Evolutionary conservation across 257 asterid genomes (phyloP).

Genomic region (Sherardia arvensis): DNA sequence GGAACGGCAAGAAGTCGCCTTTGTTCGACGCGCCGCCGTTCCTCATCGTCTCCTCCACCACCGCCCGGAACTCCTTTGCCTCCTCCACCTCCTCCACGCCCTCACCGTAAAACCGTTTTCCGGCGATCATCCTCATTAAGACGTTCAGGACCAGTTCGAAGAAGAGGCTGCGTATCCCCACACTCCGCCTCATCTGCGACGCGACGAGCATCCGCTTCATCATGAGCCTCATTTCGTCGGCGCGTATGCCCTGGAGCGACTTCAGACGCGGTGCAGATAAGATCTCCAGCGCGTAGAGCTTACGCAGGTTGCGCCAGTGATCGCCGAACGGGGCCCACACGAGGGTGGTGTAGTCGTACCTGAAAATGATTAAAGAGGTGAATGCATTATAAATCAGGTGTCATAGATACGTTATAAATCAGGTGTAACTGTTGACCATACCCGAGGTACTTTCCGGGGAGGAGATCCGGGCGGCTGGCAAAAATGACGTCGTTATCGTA

Average conservation of each 20-base stretch:
- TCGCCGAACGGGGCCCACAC: constrained; percentile 49
- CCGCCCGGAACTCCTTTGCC: constrained; percentile 14
- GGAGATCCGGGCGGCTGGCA: constrained; percentile 51
- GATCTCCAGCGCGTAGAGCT: constrained; percentile 39
- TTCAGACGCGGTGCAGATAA: constrained; percentile 50
- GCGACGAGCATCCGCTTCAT: constrained; percentile 18
- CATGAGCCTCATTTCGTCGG: constrained; percentile 41
- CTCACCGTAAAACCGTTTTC: constrained; percentile 33
- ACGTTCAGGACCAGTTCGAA: constrained; percentile 30
- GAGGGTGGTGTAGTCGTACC: constrained; percentile 37
- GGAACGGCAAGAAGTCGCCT: constrained; percentile 22
- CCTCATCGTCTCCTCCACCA: constrained; percentile 14
- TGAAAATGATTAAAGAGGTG: too few relatives aligned
- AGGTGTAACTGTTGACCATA: too few relatives aligned
- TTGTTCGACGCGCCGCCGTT: constrained; percentile 11
- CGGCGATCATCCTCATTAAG: constrained; percentile 34
- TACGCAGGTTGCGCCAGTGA: constrained; percentile 59
- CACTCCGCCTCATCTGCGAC: constrained; percentile 9
- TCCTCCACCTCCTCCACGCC: constrained; percentile 14
- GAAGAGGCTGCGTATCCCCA: constrained; percentile 34
- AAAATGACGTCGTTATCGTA: constrained; percentile 40
- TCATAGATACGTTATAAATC: too few relatives aligned
- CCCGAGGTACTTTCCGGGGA: constrained; percentile 49
- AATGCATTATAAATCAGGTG: too few relatives aligned
- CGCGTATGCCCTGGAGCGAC: constrained; percentile 39